Percentiles rank a stretch among this genome's conserved stretches.
Conservation (phyloP, 768 basidiomycete species). For the Mycena maculata region DNA sequence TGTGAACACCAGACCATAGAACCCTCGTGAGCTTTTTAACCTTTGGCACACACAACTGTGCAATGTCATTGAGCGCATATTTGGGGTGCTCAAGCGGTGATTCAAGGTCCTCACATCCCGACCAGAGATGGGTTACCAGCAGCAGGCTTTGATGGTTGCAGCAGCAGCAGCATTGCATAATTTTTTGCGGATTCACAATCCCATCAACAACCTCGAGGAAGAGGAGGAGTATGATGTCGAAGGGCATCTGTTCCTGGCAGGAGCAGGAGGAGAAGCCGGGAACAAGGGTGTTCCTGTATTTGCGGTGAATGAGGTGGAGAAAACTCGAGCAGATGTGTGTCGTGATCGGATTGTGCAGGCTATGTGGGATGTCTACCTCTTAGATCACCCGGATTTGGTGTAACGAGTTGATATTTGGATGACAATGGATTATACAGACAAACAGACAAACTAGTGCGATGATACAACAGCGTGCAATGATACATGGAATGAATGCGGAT, state of each 20-base stretch:
- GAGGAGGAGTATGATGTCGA: slow-evolving; percentile 27
- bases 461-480: too few species aligned
- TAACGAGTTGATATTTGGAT: neutral
- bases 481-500: too few species aligned
- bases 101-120: slow-evolving; percentile 18
- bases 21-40: slow-evolving; percentile 14
- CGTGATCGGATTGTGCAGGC: neutral
- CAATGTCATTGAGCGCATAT: slow-evolving; percentile 12
- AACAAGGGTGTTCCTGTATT: neutral
- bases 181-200: slow-evolving; percentile 38
- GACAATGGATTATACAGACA: neutral
- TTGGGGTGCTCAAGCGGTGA: slow-evolving; percentile 22
- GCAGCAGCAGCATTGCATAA: slow-evolving; percentile 37
- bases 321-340: neutral
- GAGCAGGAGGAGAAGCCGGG: neutral
- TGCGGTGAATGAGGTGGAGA: neutral
- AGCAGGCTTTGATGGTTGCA: slow-evolving; percentile 36
- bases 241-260: slow-evolving; percentile 5
- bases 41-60: slow-evolving; percentile 24
- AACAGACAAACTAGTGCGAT: neutral
- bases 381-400: slow-evolving; percentile 1
- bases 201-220: slow-evolving; percentile 8
- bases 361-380: slow-evolving; percentile 2
- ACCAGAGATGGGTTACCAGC: slow-evolving; percentile 25
- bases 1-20: neutral